phyloP scores from a whole-genome alignment of 495 filamentous ascomycete genomes.

The Penicillium roqueforti region DNA sequence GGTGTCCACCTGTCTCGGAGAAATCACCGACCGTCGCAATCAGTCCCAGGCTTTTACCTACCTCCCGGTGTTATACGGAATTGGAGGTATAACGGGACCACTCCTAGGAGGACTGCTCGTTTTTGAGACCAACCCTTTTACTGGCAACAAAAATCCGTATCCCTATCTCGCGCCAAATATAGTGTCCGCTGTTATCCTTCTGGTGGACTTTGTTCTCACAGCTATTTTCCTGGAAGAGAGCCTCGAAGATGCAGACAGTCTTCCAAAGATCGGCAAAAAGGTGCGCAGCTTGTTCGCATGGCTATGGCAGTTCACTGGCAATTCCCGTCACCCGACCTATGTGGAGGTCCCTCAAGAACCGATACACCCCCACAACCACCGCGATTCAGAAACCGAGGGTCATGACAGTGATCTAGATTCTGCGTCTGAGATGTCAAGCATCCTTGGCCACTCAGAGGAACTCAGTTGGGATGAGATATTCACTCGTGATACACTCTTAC shows the following conservation, averaged over 20 bases:
- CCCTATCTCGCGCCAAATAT: constrained; percentile 87
- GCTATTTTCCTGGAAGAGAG: constrained; percentile 82
- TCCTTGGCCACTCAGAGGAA: constrained; percentile 31
- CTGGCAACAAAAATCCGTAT: constrained; percentile 53
- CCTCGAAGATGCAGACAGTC: constrained; percentile 63
- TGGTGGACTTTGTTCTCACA: constrained; percentile 67
- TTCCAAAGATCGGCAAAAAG: constrained; percentile 58
- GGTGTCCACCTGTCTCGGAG: constrained; percentile 87
- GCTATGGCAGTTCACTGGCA: constrained; percentile 70
- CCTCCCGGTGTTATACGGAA: constrained; percentile 86
- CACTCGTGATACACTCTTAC: constrained; percentile 73
- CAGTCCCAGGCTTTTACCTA: constrained; percentile 89
- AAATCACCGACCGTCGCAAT: constrained; percentile 92
- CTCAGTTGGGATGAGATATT: constrained; percentile 52
- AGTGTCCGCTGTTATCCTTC: constrained; percentile 62
- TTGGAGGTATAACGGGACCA: constrained; percentile 90
- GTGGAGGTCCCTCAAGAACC: constrained; percentile 33
- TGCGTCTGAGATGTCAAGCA: constrained; percentile 40
- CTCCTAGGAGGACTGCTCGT: constrained; percentile 83
- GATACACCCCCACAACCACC: constrained; percentile 21
- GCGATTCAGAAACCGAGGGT: constrained; percentile 26
- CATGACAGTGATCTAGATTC: constrained; percentile 44
- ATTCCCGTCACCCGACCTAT: constrained; percentile 55
- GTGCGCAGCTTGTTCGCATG: constrained; percentile 59
- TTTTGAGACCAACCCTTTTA: constrained; percentile 51